Percentiles rank a stretch among this genome's conserved stretches.
Conservation (phyloP, 352 stramenopile species). For the Peronosclerospora sorghi region DNA sequence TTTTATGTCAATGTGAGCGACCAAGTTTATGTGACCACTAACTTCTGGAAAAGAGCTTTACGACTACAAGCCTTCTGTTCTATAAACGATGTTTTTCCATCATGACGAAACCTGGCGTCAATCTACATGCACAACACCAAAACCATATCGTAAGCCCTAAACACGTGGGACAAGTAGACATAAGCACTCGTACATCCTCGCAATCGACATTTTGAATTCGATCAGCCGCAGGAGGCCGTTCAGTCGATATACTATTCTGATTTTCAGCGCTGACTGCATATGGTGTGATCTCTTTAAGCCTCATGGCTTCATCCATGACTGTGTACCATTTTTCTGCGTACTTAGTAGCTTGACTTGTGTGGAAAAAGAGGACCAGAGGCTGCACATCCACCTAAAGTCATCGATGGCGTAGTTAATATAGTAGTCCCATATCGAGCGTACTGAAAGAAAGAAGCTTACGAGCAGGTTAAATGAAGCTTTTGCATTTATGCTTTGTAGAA, state of each 20-base stretch:
- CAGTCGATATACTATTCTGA: neutral
- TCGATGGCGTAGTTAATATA: conserved; percentile 1
- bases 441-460: conserved; percentile 6
- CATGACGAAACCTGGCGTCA: conserved; percentile 1
- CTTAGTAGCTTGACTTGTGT: conserved; percentile 8
- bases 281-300: neutral
- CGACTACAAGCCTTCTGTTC: conserved; percentile 8
- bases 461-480: conserved; percentile 13
- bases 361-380: conserved; percentile 7
- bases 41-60: conserved; percentile 13
- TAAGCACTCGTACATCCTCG: conserved; percentile 8
- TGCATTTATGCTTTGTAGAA: conserved; percentile 25
- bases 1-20: too few species aligned
- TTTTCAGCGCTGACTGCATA: neutral
- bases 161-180: neutral
- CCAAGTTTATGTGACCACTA: neutral
- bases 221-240: neutral
- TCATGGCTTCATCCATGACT: conserved; percentile 1
- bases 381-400: conserved; percentile 10
- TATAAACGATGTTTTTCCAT: conserved; percentile 1
- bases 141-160: conserved; percentile 1
- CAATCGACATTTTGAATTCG: neutral
- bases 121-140: conserved; percentile 6
- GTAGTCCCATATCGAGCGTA: neutral
- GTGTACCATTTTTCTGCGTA: conserved; percentile 16